A percentile compares a stretch with the other conserved stretches of the same genome.
phyloP scores from a whole-genome alignment of 1,284 basidiomycete genomes.

The Gomphus bonarii region DNA sequence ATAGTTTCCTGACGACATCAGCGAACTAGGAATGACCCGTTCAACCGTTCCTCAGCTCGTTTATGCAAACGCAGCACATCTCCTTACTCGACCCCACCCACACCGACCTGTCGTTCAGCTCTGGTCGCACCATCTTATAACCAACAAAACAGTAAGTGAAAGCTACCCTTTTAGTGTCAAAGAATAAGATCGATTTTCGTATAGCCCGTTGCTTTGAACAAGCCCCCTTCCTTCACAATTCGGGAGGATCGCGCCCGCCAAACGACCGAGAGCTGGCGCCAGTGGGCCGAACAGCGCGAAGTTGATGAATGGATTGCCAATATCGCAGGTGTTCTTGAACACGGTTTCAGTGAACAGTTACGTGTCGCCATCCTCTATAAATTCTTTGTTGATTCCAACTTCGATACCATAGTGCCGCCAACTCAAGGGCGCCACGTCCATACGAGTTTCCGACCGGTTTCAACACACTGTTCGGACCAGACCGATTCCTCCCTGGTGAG shows the following conservation, averaged over 20 bases:
- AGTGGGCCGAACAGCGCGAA: conserved; percentile 77
- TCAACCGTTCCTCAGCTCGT: conserved; percentile 69
- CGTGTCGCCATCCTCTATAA: conserved; percentile 16
- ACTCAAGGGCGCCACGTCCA: conserved; percentile 43
- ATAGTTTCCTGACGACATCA: not conserved
- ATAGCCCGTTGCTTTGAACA: conserved; percentile 53
- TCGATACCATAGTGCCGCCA: conserved; percentile 33
- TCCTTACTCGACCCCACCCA: conserved; percentile 38
- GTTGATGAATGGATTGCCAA: conserved; percentile 93
- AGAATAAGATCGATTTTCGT: not conserved
- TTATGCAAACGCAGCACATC: conserved; percentile 61
- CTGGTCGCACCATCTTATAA: conserved; percentile 81
- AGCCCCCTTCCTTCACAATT: conserved; percentile 51
- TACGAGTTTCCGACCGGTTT: conserved; percentile 98
- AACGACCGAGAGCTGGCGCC: conserved; percentile 71
- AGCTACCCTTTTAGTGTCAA: not conserved
- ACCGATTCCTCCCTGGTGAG: conserved; percentile 82
- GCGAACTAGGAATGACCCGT: conserved; percentile 48
- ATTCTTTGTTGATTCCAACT: conserved; percentile 1
- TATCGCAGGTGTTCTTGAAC: conserved; percentile 74
- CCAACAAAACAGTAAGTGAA: conserved; percentile 51
- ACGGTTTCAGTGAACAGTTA: conserved; percentile 84
- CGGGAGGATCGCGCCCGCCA: conserved; percentile 66
- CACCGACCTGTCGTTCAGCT: conserved; percentile 51
- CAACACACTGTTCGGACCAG: conserved; percentile 75